A percentile compares a stretch with the other conserved stretches of the same genome.
phyloP scores from a whole-genome alignment of 2,329 filamentous ascomycete species.

The Reticulascus tulasneorum region DNA sequence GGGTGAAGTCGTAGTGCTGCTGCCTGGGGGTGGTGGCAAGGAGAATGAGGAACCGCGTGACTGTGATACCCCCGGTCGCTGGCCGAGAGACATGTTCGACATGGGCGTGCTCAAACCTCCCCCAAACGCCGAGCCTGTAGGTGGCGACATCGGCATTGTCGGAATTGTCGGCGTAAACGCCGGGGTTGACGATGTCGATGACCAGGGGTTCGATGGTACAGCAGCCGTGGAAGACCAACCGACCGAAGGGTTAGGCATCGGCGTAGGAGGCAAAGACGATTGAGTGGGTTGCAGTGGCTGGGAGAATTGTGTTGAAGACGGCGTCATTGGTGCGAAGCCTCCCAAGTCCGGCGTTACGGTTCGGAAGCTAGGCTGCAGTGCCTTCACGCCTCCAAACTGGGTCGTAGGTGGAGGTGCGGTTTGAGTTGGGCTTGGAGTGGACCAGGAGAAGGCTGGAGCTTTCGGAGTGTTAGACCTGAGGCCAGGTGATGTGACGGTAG shows the following conservation, averaged over 20 bases:
- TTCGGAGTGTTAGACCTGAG: slow-evolving; percentile 32
- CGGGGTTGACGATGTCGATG: slow-evolving; percentile 25
- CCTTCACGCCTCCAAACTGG: slow-evolving; percentile 29
- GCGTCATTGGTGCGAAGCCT: slow-evolving; percentile 51
- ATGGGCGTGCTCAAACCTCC: slow-evolving; percentile 40
- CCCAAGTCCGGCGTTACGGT: slow-evolving; percentile 58
- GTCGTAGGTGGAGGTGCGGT: slow-evolving; percentile 21
- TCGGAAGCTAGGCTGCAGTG: slow-evolving; percentile 42
- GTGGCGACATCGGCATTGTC: slow-evolving; percentile 23
- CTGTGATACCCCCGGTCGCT: slow-evolving; percentile 30
- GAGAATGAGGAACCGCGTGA: slow-evolving; percentile 49
- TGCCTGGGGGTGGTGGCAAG: slow-evolving; percentile 49
- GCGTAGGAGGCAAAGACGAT: slow-evolving; percentile 15
- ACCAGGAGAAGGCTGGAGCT: slow-evolving; percentile 60
- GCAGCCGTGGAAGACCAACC: slow-evolving; percentile 47
- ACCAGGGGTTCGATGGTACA: slow-evolving; percentile 45
- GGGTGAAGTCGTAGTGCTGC: slow-evolving; percentile 17
- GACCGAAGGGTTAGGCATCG: slow-evolving; percentile 33
- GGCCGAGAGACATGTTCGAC: slow-evolving; percentile 44
- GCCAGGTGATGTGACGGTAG: slow-evolving; percentile 29
- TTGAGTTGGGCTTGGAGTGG: slow-evolving; percentile 47
- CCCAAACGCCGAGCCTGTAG: slow-evolving; percentile 28
- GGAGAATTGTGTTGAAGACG: slow-evolving; percentile 59
- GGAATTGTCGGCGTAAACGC: slow-evolving; percentile 6
- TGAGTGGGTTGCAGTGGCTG: slow-evolving; percentile 49